Evolutionary conservation across 2,329 filamentous ascomycete genomes (phyloP), one percentile per base, ranked within the genome.

Genomic region (Lojkania enalia): DNA sequence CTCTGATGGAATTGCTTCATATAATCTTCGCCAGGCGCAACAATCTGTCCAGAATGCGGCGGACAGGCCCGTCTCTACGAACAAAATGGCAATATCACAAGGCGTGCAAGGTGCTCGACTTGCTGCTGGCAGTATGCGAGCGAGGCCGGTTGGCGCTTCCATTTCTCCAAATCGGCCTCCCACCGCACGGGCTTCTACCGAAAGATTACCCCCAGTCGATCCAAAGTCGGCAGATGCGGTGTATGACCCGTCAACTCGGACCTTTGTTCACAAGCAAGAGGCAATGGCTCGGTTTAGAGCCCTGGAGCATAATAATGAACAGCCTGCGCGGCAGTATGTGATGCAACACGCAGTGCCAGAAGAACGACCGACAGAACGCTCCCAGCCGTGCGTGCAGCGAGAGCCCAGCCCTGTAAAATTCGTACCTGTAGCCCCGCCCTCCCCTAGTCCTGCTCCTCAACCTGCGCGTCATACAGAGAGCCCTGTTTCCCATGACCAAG

Each of bases 111-210:
- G 74, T 16, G 63, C 65, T 19, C 69, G 72, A 49, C 58, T 77
- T 14, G 61, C 71, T 3, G 59, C 79, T 46, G 82, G 81, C 11
- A 81, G 77, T 7, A 71, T 84, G 56, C 73, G 74, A 9, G 75
- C 57, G 16, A 66, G 78, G 55, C 69, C 75, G 2, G 77, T 69
- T 44, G 80, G 76, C 3, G 75, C 77, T 2, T 72, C 74, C 5
- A 66, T 81, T 14, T 15, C 5, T 5, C 12, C 16, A 12, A 11
- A 20, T 19, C 5, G 5, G 15, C 33, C 33, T 36, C 30, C n/a
- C 23, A n/a, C 23, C 7, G n/a, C 23, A 9, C 30, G 6, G 14
- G 11, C 30, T 6, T 9, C 14, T 15, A 19, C 9, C 18, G 16
- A 54, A 3, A 56, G 42, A 15, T 46, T 57, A 14, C 55, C 58